A percentile compares a stretch with the other conserved stretches of the same genome.
phyloP scores from a whole-genome alignment of 192 early-diverging fungal species.

The Phycomyces blakesleeanus region DNA sequence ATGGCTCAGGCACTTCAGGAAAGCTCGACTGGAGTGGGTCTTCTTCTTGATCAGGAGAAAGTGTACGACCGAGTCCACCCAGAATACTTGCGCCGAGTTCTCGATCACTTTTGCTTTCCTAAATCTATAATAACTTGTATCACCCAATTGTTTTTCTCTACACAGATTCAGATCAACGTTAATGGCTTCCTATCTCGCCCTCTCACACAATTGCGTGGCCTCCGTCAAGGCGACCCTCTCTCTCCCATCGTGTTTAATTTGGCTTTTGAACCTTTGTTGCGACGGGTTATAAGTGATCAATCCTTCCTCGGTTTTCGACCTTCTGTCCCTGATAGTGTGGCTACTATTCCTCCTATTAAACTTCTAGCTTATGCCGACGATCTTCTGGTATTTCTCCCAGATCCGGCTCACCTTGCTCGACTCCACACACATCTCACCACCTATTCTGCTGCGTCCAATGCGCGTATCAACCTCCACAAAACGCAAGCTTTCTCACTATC shows the following conservation, averaged over 20 bases:
- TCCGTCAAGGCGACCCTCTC: slow-evolving; percentile 35
- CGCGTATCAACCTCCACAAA: slow-evolving; percentile 18
- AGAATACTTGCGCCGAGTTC: slow-evolving; percentile 2
- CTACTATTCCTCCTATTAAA: not conserved
- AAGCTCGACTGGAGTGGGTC: slow-evolving; percentile 5
- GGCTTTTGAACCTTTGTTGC: slow-evolving; percentile 23
- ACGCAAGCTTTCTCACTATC: slow-evolving; percentile 9
- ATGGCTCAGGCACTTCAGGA: not conserved
- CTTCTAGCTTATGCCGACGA: slow-evolving; percentile 20
- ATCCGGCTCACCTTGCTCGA: not conserved
- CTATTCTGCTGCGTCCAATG: slow-evolving; percentile 14
- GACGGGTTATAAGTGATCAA: not conserved
- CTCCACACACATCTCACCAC: not conserved
- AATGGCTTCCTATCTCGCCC: slow-evolving; percentile 15
- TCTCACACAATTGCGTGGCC: slow-evolving; percentile 20
- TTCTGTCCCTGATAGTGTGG: not conserved
- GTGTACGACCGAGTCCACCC: slow-evolving; percentile 26
- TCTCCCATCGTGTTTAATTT: slow-evolving; percentile 28
- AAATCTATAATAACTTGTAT: not conserved
- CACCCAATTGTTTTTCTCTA: slow-evolving; percentile 2
- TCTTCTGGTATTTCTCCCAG: slow-evolving; percentile 3
- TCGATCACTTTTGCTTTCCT: slow-evolving; percentile 7
- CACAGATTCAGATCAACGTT: slow-evolving; percentile 16
- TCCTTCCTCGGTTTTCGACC: not conserved
- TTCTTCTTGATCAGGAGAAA: slow-evolving; percentile 22